Evolutionary conservation across 2,329 filamentous ascomycete genomes (phyloP).

Genomic region (Aurifilum marmelostoma): DNA sequence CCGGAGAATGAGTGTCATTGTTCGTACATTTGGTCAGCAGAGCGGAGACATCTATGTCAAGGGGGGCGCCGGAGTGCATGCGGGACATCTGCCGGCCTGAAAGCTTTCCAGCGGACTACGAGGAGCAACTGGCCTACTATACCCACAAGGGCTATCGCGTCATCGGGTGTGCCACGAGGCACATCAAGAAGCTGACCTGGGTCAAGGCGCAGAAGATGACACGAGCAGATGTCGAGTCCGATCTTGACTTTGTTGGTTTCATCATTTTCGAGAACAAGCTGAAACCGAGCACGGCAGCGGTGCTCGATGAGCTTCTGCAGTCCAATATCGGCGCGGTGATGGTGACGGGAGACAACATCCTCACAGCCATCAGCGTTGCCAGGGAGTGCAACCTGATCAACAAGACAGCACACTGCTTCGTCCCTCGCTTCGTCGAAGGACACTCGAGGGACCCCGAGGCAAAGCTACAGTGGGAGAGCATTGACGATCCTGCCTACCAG

Average conservation of each 20-base stretch:
- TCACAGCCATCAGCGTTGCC: constrained; percentile 94
- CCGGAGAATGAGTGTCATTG: constrained; percentile 88
- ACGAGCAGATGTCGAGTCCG: constrained; percentile 79
- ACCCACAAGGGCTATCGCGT: constrained; percentile 96
- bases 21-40: constrained; percentile 82
- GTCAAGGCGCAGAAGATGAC: constrained; percentile 94
- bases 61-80: constrained; percentile 95
- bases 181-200: constrained; percentile 87
- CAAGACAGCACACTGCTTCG: constrained; percentile 83
- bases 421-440: constrained; percentile 86
- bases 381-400: constrained; percentile 86
- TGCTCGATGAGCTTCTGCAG: constrained; percentile 78
- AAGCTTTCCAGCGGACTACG: constrained; percentile 85
- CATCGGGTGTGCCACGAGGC: constrained; percentile 91
- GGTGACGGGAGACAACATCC: constrained; percentile 97
- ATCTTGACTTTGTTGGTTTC: constrained; percentile 88
- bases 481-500: constrained; percentile 80
- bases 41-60: constrained; percentile 92
- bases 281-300: constrained; percentile 80
- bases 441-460: constrained; percentile 73
- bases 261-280: constrained; percentile 99
- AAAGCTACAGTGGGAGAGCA: constrained; percentile 85
- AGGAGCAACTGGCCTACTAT: constrained; percentile 85
- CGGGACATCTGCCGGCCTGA: constrained; percentile 85
- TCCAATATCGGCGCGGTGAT: constrained; percentile 90